phyloP scores from a whole-genome alignment of 1,139 yeast species.

The Schwanniomyces etchellsii region DNA sequence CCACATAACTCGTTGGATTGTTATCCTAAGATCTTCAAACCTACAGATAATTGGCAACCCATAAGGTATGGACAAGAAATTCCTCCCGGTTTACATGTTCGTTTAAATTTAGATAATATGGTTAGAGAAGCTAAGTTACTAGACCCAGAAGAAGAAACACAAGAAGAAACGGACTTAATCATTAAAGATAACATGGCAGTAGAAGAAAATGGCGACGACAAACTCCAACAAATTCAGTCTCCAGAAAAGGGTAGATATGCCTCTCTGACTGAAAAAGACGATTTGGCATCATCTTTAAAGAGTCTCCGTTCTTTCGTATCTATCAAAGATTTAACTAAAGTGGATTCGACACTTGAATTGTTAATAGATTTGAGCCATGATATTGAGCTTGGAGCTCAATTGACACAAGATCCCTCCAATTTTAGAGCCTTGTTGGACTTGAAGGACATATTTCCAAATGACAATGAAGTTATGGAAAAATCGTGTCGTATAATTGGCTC shows the following conservation, averaged over 20 bases:
- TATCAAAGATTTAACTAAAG: too few species aligned
- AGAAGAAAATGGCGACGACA: conserved; percentile 5
- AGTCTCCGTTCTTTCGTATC: too few species aligned
- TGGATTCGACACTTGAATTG: too few species aligned
- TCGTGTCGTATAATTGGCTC: conserved; percentile 49
- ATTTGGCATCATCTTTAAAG: too few species aligned
- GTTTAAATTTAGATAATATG: conserved; percentile 65
- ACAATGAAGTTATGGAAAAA: conserved; percentile 31
- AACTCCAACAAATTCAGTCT: background rate
- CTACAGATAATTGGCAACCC: conserved; percentile 62
- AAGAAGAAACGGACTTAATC: conserved; percentile 7
- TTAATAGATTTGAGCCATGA: too few species aligned
- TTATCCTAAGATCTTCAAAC: conserved; percentile 57
- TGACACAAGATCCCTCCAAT: conserved; percentile 17
- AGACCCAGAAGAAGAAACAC: conserved; percentile 14
- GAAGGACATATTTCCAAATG: conserved; percentile 8
- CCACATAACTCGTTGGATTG: conserved; percentile 46
- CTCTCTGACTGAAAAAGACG: too few species aligned
- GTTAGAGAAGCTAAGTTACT: conserved; percentile 60
- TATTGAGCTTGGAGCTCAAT: conserved; percentile 50
- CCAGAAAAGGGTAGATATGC: too few species aligned
- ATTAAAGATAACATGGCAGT: conserved; percentile 8
- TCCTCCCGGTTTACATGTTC: conserved; percentile 74
- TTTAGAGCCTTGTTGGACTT: conserved; percentile 13
- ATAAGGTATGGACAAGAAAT: conserved; percentile 64